Evolutionary conservation across 1,139 yeast genomes (phyloP).

Genomic region (Geotrichum restrictum): DNA sequence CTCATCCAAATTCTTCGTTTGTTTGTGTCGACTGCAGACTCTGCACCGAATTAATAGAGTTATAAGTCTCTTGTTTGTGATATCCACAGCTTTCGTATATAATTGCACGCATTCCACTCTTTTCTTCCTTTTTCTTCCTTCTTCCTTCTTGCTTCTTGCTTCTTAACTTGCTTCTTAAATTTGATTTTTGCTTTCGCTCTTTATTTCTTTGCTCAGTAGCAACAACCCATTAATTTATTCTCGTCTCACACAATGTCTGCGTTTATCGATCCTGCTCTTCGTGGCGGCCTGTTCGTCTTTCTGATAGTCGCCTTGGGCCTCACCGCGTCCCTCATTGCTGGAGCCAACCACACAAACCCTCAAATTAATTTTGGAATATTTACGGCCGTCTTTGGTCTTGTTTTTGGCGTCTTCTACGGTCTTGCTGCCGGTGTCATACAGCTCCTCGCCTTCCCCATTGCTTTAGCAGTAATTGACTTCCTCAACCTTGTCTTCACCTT

Average conservation of each 20-base stretch:
- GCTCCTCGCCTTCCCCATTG: slow-evolving; percentile 81
- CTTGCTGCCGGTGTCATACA: slow-evolving; percentile 71
- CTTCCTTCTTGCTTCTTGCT: neutral
- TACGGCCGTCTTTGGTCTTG: slow-evolving; percentile 78
- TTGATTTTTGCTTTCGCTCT: neutral
- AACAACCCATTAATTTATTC: neutral
- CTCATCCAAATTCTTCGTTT: too few relatives aligned
- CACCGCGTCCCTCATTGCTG: slow-evolving; percentile 77
- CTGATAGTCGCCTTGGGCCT: slow-evolving; percentile 77
- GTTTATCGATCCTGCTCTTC: slow-evolving; percentile 62
- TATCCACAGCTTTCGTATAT: too few relatives aligned
- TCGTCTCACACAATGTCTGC: neutral
- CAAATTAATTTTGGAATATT: slow-evolving; percentile 86
- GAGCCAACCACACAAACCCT: slow-evolving; percentile 54
- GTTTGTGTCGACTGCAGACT: too few relatives aligned
- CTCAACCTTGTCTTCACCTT: slow-evolving; percentile 87
- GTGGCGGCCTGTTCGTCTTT: slow-evolving; percentile 69
- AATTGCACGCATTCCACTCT: too few relatives aligned
- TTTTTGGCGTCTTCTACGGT: slow-evolving; percentile 79
- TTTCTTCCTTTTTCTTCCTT: neutral
- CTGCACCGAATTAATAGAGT: too few relatives aligned
- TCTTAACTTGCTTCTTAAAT: neutral
- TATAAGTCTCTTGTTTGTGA: too few relatives aligned
- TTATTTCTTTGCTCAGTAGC: neutral
- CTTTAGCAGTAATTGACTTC: slow-evolving; percentile 72